phyloP scores from a whole-genome alignment of 2,329 filamentous ascomycete species.

The Colletotrichum tamarilloi region DNA sequence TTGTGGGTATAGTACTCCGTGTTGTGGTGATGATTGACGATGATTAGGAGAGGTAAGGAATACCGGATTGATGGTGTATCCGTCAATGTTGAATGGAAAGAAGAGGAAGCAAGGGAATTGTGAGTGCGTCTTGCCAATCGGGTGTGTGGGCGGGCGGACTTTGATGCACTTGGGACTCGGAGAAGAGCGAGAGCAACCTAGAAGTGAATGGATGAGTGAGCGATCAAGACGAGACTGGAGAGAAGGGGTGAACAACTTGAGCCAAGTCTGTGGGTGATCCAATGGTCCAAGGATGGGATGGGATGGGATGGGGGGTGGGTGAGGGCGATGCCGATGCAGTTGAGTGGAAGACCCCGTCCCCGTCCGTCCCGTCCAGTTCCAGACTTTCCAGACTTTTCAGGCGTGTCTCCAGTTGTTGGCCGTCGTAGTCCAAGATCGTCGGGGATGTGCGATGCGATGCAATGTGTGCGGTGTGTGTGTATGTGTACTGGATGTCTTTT shows the following conservation, averaged over 20 bases:
- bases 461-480: not conserved
- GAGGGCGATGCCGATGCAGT: slow-evolving; percentile 9
- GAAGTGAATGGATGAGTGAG: not conserved
- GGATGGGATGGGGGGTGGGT: slow-evolving; percentile 4
- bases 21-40: not conserved
- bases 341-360: not conserved
- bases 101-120: not conserved
- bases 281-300: not conserved
- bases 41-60: not conserved
- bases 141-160: not conserved
- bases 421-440: not conserved
- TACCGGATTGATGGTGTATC: not conserved
- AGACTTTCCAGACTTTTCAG: not conserved
- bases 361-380: not conserved
- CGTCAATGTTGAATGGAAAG: not conserved
- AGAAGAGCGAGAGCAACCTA: not conserved
- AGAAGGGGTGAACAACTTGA: not conserved
- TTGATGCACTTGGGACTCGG: not conserved
- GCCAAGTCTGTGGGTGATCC: not conserved
- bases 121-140: not conserved
- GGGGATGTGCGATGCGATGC: slow-evolving; percentile 4
- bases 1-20: not conserved
- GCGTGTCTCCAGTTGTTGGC: not conserved
- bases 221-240: not conserved
- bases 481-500: not conserved